phyloP scores from a whole-genome alignment of 352 stramenopile genomes.

The Phytophthora hibernalis region DNA sequence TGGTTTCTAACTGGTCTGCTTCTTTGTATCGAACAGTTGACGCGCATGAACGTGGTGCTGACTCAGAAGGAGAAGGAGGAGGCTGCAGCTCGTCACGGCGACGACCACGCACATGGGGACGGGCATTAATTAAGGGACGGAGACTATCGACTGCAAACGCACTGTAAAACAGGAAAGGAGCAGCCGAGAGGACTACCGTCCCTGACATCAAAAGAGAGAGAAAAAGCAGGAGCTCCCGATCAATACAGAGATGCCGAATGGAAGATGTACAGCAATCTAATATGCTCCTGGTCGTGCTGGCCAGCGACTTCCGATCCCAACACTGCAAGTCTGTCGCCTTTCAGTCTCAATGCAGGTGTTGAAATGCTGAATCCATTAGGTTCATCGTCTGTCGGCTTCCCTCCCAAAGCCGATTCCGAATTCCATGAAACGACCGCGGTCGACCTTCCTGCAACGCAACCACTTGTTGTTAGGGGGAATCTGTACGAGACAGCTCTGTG shows the following conservation, averaged over 20 bases:
- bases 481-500: not conserved
- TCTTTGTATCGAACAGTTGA: conserved; percentile 52
- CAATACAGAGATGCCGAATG: conserved; percentile 41
- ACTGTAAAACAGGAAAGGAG: not conserved
- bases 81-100: conserved; percentile 52
- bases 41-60: conserved; percentile 85
- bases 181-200: conserved; percentile 7
- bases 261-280: conserved; percentile 29
- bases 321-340: not conserved
- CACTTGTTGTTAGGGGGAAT: not conserved
- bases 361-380: too few species aligned
- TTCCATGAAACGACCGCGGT: too few species aligned
- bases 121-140: conserved; percentile 49
- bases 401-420: too few species aligned
- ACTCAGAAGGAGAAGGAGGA: conserved; percentile 83
- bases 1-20: not conserved
- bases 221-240: conserved; percentile 23
- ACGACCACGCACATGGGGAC: conserved; percentile 48
- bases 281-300: conserved; percentile 8
- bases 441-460: too few species aligned
- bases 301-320: not conserved
- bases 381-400: too few species aligned
- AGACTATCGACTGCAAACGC: not conserved
- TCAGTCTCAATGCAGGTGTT: not conserved
- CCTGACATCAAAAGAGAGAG: conserved; percentile 22